Evolutionary conservation across 2,329 filamentous ascomycete species (phyloP), one percentile per base, ranked within the genome.

Genomic region (Pestalotiopsis fici): DNA sequence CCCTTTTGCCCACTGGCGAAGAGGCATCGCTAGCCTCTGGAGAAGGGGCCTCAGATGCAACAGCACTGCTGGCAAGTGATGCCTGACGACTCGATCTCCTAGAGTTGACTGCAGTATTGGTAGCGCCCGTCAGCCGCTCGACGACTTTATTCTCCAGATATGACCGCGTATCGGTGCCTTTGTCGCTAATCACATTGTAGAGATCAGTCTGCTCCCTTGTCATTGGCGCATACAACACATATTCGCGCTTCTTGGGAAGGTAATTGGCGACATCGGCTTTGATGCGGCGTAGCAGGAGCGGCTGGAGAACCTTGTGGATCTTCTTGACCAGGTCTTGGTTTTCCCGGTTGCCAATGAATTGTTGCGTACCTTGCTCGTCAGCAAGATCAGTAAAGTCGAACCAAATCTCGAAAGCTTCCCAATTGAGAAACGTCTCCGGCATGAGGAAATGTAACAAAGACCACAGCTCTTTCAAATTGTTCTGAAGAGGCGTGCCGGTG

Each of bases 211-310:
- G 96, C 72, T 96, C 94, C 27, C 90, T 87, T 0, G 94, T 97
- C 80, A 99, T 89, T 0, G 96, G 96, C 0, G 96, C 96, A 74
- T 96, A 98, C 0, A 99, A 83, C 3, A 99, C 93, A 72, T 99
- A 99, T 78, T 99, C 96, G 31, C 96, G 89, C 83, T 99, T 99
- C 80, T 95, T 97, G 0, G 96, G 96, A n/a, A 99, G 85, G 60
- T 94, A 88, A 2, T 91, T 91, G 65, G 97, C 95, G 0, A 99
- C 96, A 74, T 99, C 96, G 0, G 93, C 92, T 80, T 99, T 99
- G 70, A 99, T 88, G 21, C 96, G 87, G 1, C 96, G 89, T 1
- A 99, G 84, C 1, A 99, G 83, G 72, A 99, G 91, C 0, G 96
- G 96, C 73, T 98, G 97, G 0, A 99, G 80, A 27, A 99, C 95